A percentile compares a stretch with the other conserved stretches of the same genome.
These are phyloP conservation scores for Neofusicoccum sp. DNA, from an alignment of 2,329 filamentous ascomycete species.

Conservation along the genomic window DNA sequence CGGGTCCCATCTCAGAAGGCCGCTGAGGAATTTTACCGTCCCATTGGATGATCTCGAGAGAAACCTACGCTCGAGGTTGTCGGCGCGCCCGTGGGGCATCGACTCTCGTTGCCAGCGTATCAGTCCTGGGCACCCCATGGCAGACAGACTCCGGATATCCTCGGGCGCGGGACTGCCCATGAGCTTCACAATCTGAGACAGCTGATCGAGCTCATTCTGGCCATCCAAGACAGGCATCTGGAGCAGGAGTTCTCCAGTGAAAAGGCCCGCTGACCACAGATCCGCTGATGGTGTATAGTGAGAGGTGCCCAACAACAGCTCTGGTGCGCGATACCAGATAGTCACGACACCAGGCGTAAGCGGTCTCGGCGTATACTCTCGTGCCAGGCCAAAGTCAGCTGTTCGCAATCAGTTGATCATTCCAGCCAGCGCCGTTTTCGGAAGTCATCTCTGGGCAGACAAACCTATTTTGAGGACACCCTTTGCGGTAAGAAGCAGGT, in stretches of 20 bases:
- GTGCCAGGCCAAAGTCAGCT: conserved; percentile 37
- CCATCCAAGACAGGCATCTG: conserved; percentile 27
- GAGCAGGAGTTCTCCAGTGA: conserved; percentile 20
- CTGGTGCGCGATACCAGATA: conserved; percentile 22
- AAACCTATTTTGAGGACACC: conserved; percentile 37
- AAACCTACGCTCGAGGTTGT: conserved; percentile 33
- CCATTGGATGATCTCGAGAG: conserved; percentile 24
- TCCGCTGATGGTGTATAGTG: conserved; percentile 21
- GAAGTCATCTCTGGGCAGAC: not conserved
- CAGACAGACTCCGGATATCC: conserved; percentile 19
- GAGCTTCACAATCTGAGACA: conserved; percentile 32
- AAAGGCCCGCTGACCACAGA: conserved; percentile 22
- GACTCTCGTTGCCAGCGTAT: conserved; percentile 24
- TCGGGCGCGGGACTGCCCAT: conserved; percentile 30
- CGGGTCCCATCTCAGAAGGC: conserved; percentile 27
- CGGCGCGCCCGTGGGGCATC: conserved; percentile 21
- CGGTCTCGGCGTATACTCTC: conserved; percentile 33
- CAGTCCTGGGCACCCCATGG: conserved; percentile 22
- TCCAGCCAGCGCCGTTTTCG: not conserved
- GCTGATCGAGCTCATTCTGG: conserved; percentile 33
- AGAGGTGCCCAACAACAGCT: conserved; percentile 20
- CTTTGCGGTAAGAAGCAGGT: conserved; percentile 35
- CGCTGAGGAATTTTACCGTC: conserved; percentile 26
- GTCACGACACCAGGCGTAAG: conserved; percentile 31
- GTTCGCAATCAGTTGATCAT: conserved; percentile 12